phyloP scores from a whole-genome alignment of 192 early-diverging fungal genomes.

The Thamnidium elegans region DNA sequence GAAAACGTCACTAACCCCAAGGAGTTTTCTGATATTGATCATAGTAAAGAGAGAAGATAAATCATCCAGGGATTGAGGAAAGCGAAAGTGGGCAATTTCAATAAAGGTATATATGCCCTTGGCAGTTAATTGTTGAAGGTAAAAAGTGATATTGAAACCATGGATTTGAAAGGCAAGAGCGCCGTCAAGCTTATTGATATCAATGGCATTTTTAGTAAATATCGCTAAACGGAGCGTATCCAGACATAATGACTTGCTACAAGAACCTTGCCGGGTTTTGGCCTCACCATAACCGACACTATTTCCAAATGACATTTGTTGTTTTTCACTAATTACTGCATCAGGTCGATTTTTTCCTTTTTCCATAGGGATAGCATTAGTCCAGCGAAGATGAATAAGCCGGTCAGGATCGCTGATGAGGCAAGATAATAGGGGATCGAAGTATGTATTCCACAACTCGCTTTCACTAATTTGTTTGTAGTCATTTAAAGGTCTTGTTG shows the following conservation, averaged over 20 bases:
- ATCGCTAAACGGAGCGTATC: constrained; percentile 18
- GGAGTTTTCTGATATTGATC: constrained; percentile 16
- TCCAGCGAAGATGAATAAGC: constrained; percentile 23
- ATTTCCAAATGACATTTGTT: constrained; percentile 14
- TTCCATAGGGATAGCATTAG: constrained; percentile 16
- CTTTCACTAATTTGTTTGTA: constrained; percentile 21
- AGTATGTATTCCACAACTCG: constrained; percentile 27
- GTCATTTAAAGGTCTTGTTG: constrained; percentile 13
- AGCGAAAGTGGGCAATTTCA: constrained; percentile 18
- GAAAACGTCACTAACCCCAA: constrained; percentile 24
- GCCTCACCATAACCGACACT: constrained; percentile 23
- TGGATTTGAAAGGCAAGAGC: constrained; percentile 25
- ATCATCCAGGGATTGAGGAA: constrained; percentile 20
- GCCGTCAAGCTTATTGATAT: constrained; percentile 9
- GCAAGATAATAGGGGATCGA: constrained; percentile 15
- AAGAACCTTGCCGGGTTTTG: constrained; percentile 4
- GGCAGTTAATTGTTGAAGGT: constrained; percentile 15
- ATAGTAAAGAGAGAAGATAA: constrained; percentile 20
- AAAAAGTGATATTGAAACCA: constrained; percentile 20
- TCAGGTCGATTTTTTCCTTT: constrained; percentile 16
- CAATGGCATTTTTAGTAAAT: constrained; percentile 31
- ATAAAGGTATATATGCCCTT: constrained; percentile 24
- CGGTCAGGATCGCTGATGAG: constrained; percentile 21
- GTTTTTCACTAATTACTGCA: constrained; percentile 19
- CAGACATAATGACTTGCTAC: constrained; percentile 4